phyloP scores from a whole-genome alignment of 2,329 filamentous ascomycete genomes.

The Scedosporium apiospermum region DNA sequence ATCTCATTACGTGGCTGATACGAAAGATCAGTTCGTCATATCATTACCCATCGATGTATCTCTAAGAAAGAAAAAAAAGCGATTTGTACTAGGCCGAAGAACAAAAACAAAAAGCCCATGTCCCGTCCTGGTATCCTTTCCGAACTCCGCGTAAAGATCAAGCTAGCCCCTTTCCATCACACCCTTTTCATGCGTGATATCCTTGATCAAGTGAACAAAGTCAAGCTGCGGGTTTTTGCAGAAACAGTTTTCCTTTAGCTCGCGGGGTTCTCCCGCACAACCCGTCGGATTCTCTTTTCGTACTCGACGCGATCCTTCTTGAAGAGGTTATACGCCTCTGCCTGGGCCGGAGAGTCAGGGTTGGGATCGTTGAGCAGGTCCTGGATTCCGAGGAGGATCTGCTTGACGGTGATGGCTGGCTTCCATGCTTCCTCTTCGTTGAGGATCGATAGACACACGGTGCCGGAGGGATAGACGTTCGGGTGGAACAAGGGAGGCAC shows the following conservation, averaged over 20 bases:
- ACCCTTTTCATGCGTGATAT: neutral
- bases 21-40: neutral
- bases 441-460: constrained; percentile 90
- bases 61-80: neutral
- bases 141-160: constrained; percentile 2
- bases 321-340: constrained; percentile 93
- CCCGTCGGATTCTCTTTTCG: constrained; percentile 74
- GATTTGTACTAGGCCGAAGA: neutral
- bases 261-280: constrained; percentile 83
- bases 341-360: constrained; percentile 91
- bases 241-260: constrained; percentile 33
- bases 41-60: neutral
- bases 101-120: neutral
- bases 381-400: constrained; percentile 93
- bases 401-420: constrained; percentile 95
- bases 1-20: neutral
- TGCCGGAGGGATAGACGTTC: constrained; percentile 96
- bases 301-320: constrained; percentile 85
- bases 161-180: neutral
- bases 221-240: neutral
- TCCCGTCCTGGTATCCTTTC: constrained; percentile 1
- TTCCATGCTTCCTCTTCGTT: constrained; percentile 99
- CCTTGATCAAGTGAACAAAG: neutral
- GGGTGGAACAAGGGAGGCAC: constrained; percentile 92
- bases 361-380: constrained; percentile 94